Conservation (phyloP, 352 stramenopile genomes). For the Globisporangium spinosum region DNA sequence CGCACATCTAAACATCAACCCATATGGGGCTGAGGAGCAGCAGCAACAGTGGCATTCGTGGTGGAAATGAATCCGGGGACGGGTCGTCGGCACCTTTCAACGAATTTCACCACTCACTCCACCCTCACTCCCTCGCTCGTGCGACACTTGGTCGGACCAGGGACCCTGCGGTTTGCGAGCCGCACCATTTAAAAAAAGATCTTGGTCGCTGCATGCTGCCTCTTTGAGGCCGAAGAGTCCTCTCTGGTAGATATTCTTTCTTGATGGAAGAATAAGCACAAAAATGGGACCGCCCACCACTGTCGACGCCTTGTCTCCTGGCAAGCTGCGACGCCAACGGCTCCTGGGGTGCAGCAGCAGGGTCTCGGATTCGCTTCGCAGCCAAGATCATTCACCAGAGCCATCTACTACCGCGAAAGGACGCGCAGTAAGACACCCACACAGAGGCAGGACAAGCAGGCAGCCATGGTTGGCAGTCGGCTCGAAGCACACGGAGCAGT, state of each 20-base stretch:
- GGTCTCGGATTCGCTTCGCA: conserved; percentile 5
- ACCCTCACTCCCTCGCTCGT: background rate
- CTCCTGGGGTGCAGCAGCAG: background rate
- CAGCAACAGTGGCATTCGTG: background rate
- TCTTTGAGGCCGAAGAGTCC: background rate
- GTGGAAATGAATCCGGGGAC: background rate
- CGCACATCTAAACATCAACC: background rate
- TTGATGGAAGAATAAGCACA: background rate
- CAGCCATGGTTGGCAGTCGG: background rate
- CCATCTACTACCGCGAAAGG: background rate
- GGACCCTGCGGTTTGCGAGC: background rate
- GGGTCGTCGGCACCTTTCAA: background rate
- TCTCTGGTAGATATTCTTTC: conserved; percentile 4
- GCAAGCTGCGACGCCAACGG: conserved; percentile 8
- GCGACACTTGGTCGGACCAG: background rate
- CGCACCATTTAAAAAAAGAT: background rate
- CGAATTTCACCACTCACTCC: background rate
- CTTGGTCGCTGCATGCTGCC: background rate
- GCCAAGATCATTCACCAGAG: conserved; percentile 2
- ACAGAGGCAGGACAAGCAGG: background rate
- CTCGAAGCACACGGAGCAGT: too few species aligned
- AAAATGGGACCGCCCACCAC: background rate
- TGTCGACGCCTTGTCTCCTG: conserved; percentile 3
- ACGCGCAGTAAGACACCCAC: background rate
- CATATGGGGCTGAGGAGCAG: background rate